phyloP scores from a whole-genome alignment of 2,329 filamentous ascomycete species.

The Trichoderma lentiforme region DNA sequence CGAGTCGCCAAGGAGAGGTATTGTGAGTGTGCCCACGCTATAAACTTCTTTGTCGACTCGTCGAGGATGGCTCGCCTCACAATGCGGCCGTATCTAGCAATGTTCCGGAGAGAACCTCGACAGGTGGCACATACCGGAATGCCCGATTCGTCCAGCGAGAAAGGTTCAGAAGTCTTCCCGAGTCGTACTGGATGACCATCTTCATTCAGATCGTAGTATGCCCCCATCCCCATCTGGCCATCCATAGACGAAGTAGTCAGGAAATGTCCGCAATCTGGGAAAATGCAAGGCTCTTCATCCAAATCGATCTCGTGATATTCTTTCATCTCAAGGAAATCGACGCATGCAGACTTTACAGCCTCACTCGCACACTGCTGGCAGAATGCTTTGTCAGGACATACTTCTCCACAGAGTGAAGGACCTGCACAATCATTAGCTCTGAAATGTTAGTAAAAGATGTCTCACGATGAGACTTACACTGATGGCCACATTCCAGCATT shows the following conservation, averaged over 20 bases:
- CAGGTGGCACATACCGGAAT: slow-evolving; percentile 58
- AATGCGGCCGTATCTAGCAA: slow-evolving; percentile 61
- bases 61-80: slow-evolving; percentile 59
- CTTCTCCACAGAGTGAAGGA: slow-evolving; percentile 63
- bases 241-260: slow-evolving; percentile 60
- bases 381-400: slow-evolving; percentile 48
- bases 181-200: slow-evolving; percentile 34
- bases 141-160: slow-evolving; percentile 42
- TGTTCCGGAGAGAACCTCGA: slow-evolving; percentile 53
- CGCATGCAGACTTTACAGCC: slow-evolving; percentile 43
- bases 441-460: neutral
- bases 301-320: slow-evolving; percentile 57
- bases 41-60: slow-evolving; percentile 62
- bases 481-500: slow-evolving; percentile 56
- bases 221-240: slow-evolving; percentile 52
- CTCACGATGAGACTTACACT: slow-evolving; percentile 40
- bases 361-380: slow-evolving; percentile 55
- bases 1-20: slow-evolving; percentile 14
- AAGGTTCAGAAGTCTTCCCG: slow-evolving; percentile 40
- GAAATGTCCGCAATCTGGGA: slow-evolving; percentile 63
- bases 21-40: slow-evolving; percentile 47
- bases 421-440: slow-evolving; percentile 20
- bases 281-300: slow-evolving; percentile 57
- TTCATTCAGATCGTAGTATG: slow-evolving; percentile 44
- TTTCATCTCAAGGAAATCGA: slow-evolving; percentile 55